Evolutionary conservation across 129 eudicot genomes (phyloP).

Genomic region (Flaveria linearis): DNA sequence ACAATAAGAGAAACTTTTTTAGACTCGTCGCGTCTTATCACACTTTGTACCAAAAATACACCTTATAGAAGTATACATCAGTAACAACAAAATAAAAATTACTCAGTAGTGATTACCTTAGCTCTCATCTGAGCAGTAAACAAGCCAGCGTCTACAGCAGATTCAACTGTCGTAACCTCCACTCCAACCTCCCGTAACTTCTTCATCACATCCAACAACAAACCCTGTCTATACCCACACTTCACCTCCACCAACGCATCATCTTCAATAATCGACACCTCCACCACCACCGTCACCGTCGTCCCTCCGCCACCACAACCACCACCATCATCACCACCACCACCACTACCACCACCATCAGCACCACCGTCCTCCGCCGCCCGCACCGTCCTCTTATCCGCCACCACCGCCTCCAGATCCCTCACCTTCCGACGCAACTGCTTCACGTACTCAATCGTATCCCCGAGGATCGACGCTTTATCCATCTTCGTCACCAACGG

Average conservation of each 20-base stretch:
- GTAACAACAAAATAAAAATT: too few relatives aligned
- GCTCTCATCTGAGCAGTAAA: conserved; percentile 77
- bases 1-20: too few relatives aligned
- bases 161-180: conserved; percentile 64
- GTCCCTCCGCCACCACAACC: conserved; percentile 41
- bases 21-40: too few relatives aligned
- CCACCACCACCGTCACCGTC: conserved; percentile 16
- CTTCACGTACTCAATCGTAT: conserved; percentile 90
- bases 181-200: conserved; percentile 58
- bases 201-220: conserved; percentile 79
- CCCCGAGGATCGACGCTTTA: conserved; percentile 88
- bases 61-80: too few relatives aligned
- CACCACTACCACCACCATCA: conserved; percentile 57
- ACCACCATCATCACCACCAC: conserved; percentile 47
- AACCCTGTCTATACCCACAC: conserved; percentile 58
- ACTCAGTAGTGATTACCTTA: conserved; percentile 45
- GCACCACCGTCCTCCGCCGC: conserved; percentile 38
- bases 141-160: conserved; percentile 48
- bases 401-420: conserved; percentile 56
- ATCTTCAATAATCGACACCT: conserved; percentile 87
- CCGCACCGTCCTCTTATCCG: conserved; percentile 52
- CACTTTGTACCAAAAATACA: too few relatives aligned
- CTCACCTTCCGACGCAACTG: conserved; percentile 55
- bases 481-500: conserved; percentile 93
- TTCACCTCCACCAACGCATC: conserved; percentile 87